Evolutionary conservation across 1,139 yeast genomes (phyloP).

Genomic region (Scheffersomyces stambukii): DNA sequence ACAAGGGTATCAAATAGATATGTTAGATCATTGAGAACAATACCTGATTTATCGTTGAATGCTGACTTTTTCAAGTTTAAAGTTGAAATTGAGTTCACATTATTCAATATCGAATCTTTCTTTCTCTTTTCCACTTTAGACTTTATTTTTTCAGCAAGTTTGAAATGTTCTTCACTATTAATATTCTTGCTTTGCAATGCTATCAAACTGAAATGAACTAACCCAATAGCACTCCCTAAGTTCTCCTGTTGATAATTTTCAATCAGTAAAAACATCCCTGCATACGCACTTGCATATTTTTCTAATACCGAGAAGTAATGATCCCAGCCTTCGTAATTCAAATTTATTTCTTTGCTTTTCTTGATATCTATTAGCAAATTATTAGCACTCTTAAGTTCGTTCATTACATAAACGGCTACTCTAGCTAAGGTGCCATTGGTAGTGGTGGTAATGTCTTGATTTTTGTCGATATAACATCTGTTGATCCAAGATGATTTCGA

Average conservation of each 20-base stretch:
- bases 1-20: constrained; percentile 38
- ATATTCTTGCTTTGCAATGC: constrained; percentile 34
- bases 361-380: constrained; percentile 14
- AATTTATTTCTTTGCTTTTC: constrained; percentile 4
- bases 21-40: constrained; percentile 34
- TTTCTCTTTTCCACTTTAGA: constrained; percentile 23
- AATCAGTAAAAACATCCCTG: constrained; percentile 40
- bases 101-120: constrained; percentile 30
- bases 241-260: constrained; percentile 40
- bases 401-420: constrained; percentile 37
- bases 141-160: constrained; percentile 18
- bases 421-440: constrained; percentile 41
- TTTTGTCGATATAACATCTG: constrained; percentile 23
- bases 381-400: constrained; percentile 25
- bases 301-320: constrained; percentile 29
- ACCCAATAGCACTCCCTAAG: constrained; percentile 42
- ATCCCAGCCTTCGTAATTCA: constrained; percentile 27
- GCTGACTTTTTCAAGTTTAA: constrained; percentile 33
- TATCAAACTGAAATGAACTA: constrained; percentile 36
- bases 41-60: constrained; percentile 31
- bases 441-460: constrained; percentile 25
- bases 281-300: constrained; percentile 37
- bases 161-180: constrained; percentile 8
- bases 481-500: constrained; percentile 40
- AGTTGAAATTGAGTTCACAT: constrained; percentile 34